phyloP scores from a whole-genome alignment of 805 yeast species.

The Pichia thaimueangensis region DNA sequence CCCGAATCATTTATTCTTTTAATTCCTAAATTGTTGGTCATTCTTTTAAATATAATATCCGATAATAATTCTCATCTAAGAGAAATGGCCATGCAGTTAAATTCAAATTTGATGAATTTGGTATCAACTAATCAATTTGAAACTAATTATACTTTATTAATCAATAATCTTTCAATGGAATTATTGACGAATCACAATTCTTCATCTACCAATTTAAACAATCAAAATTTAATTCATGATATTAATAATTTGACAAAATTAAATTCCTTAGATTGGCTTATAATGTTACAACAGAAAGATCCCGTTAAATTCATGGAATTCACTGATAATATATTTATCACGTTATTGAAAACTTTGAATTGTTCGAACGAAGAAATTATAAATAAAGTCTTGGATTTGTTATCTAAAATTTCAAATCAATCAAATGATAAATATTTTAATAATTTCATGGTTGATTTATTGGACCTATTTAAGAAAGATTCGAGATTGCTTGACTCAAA shows the following conservation, averaged over 20 bases:
- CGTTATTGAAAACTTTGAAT: constrained; percentile 63
- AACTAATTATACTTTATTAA: constrained; percentile 50
- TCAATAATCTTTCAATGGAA: constrained; percentile 67
- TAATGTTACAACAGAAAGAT: constrained; percentile 67
- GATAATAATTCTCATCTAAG: constrained; percentile 44
- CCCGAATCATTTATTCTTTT: constrained; percentile 70
- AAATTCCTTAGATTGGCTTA: constrained; percentile 86
- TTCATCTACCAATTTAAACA: background rate
- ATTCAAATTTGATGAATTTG: constrained; percentile 47
- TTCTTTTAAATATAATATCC: constrained; percentile 58
- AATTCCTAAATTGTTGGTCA: constrained; percentile 68
- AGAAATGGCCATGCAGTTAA: constrained; percentile 50
- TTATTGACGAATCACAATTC: constrained; percentile 31
- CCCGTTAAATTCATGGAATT: constrained; percentile 50
- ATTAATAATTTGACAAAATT: constrained; percentile 50
- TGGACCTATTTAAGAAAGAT: constrained; percentile 66
- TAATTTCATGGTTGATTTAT: constrained; percentile 64
- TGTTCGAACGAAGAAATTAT: constrained; percentile 75
- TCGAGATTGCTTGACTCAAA: constrained; percentile 57
- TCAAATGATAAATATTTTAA: constrained; percentile 72
- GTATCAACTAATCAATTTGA: constrained; percentile 31
- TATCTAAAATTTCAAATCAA: constrained; percentile 66
- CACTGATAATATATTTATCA: constrained; percentile 62
- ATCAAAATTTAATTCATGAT: constrained; percentile 28
- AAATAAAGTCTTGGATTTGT: constrained; percentile 59